Conservation (phyloP, 2,329 filamentous ascomycete species). For the Monilinia fructigena region DNA sequence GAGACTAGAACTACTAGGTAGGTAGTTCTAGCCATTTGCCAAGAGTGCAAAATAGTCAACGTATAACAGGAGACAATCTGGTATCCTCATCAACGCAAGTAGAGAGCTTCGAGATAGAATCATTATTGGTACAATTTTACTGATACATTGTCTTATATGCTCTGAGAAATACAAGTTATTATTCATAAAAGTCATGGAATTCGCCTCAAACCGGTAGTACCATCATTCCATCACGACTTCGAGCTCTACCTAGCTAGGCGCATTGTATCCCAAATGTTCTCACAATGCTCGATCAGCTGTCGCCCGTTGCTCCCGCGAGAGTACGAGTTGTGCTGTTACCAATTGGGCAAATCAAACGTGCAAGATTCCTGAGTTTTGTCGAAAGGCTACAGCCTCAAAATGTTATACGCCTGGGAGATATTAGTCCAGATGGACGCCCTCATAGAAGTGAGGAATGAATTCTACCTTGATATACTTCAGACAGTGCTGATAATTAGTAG, state of each 20-base stretch:
- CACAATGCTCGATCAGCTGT: conserved; percentile 86
- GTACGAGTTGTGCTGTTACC: conserved; percentile 85
- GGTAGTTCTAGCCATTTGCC: neutral
- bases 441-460: conserved; percentile 71
- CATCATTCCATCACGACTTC: neutral
- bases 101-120: conserved; percentile 7
- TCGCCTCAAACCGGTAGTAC: conserved; percentile 3
- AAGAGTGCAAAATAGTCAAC: conserved; percentile 16
- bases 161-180: conserved; percentile 17
- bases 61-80: conserved; percentile 23
- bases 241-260: conserved; percentile 30
- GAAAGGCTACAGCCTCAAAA: conserved; percentile 74
- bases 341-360: conserved; percentile 78
- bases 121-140: neutral
- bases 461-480: conserved; percentile 6
- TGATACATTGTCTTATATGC: neutral
- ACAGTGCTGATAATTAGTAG: conserved; percentile 48
- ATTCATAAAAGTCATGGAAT: conserved; percentile 10
- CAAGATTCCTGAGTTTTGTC: conserved; percentile 76
- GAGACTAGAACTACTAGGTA: neutral
- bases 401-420: conserved; percentile 80
- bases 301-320: conserved; percentile 87
- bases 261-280: conserved; percentile 46
- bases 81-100: conserved; percentile 13
- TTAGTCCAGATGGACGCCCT: conserved; percentile 79